Evolutionary conservation across 2,329 filamentous ascomycete genomes (phyloP).

Genomic region (Aphanocladium album): DNA sequence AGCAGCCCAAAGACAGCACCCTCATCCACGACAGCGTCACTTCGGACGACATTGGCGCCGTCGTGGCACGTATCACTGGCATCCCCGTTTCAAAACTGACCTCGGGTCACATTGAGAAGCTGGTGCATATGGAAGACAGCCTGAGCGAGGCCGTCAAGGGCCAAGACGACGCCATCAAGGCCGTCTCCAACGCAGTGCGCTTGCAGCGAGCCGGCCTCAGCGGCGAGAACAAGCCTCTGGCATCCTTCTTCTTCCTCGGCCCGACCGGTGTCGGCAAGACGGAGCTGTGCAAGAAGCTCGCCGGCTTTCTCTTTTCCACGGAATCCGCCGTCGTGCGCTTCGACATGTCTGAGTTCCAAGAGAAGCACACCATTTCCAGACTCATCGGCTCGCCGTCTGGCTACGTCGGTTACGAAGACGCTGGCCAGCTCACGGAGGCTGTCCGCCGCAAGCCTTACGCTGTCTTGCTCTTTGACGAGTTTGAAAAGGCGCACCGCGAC

Average conservation of each 20-base stretch:
- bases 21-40: slow-evolving; percentile 94
- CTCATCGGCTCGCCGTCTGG: slow-evolving; percentile 90
- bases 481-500: slow-evolving; percentile 94
- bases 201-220: slow-evolving; percentile 90
- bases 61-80: slow-evolving; percentile 86
- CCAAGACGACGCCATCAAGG: slow-evolving; percentile 87
- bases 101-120: slow-evolving; percentile 86
- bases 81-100: slow-evolving; percentile 92
- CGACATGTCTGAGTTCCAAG: slow-evolving; percentile 97
- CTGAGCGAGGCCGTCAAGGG: slow-evolving; percentile 80
- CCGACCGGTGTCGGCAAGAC: slow-evolving; percentile 97
- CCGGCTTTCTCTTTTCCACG: slow-evolving; percentile 86
- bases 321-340: slow-evolving; percentile 88
- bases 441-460: slow-evolving; percentile 93
- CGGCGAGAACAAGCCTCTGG: slow-evolving; percentile 84
- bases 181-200: slow-evolving; percentile 87
- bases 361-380: slow-evolving; percentile 91
- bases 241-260: slow-evolving; percentile 96
- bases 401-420: slow-evolving; percentile 95
- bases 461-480: slow-evolving; percentile 92
- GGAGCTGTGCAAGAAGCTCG: slow-evolving; percentile 93
- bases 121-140: slow-evolving; percentile 92
- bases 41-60: slow-evolving; percentile 85
- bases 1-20: slow-evolving; percentile 38
- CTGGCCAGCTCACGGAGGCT: slow-evolving; percentile 91